Conservation (phyloP, 2,329 filamentous ascomycete genomes). For the Talaromyces albobiverticillius region DNA sequence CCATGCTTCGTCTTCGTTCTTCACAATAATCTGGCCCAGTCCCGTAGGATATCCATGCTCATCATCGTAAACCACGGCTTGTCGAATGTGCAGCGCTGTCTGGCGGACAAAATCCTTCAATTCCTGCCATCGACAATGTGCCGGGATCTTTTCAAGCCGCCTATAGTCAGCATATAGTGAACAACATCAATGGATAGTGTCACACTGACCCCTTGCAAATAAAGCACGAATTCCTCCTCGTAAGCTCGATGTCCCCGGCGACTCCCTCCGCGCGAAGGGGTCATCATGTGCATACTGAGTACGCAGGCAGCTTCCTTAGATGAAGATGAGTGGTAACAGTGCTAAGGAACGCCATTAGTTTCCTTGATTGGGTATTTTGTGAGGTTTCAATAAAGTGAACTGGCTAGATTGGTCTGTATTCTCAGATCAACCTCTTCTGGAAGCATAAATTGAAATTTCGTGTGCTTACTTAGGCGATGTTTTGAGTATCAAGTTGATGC, state of each 20-base stretch:
- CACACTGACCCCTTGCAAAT: slow-evolving; percentile 42
- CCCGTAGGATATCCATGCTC: slow-evolving; percentile 41
- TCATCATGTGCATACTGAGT: slow-evolving; percentile 23
- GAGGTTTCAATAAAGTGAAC: too few species aligned
- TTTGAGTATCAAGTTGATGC: too few species aligned
- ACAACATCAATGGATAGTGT: too few species aligned
- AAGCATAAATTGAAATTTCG: too few species aligned
- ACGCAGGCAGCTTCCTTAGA: too few species aligned
- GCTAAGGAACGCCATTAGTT: too few species aligned
- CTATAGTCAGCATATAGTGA: not conserved
- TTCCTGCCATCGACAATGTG: slow-evolving; percentile 45
- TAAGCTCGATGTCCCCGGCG: slow-evolving; percentile 30
- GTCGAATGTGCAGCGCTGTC: slow-evolving; percentile 42
- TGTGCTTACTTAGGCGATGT: too few species aligned
- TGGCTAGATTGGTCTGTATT: too few species aligned
- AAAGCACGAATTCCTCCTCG: slow-evolving; percentile 45
- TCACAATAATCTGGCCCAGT: slow-evolving; percentile 44
- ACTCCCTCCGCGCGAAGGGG: slow-evolving; percentile 30
- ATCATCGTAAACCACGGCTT: slow-evolving; percentile 45
- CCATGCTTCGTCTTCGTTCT: slow-evolving; percentile 45
- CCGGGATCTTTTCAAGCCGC: slow-evolving; percentile 32
- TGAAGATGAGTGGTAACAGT: too few species aligned
- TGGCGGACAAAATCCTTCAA: slow-evolving; percentile 45
- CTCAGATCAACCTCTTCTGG: too few species aligned
- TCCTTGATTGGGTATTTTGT: too few species aligned